phyloP scores from a whole-genome alignment of 345 rosid genomes.

The Isatis tinctoria region DNA sequence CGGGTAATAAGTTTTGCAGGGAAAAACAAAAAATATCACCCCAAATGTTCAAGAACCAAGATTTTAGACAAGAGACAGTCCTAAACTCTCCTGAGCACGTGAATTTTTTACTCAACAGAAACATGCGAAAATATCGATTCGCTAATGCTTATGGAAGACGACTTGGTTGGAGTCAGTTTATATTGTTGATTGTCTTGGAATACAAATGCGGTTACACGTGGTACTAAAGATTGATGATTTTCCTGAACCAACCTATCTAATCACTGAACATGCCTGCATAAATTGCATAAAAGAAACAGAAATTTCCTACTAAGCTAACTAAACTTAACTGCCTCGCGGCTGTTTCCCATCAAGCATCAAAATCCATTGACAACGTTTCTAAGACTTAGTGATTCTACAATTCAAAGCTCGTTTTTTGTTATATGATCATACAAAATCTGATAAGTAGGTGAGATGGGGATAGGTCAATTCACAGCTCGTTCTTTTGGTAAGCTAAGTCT shows the following conservation, averaged over 20 bases:
- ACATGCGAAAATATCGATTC: not conserved
- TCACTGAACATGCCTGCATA: not conserved
- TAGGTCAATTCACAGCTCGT: not conserved
- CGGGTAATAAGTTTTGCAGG: not conserved
- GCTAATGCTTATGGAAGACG: not conserved
- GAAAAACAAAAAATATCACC: not conserved
- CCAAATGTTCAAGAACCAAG: not conserved
- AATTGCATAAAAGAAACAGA: not conserved
- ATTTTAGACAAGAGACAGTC: not conserved
- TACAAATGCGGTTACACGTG: not conserved
- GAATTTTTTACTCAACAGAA: not conserved
- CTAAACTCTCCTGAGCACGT: not conserved
- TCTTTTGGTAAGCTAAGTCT: not conserved
- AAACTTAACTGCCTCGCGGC: not conserved
- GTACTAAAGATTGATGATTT: not conserved
- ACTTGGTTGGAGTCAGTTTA: not conserved
- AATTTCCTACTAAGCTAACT: not conserved
- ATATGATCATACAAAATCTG: not conserved
- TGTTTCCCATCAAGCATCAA: not conserved
- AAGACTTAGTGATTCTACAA: not conserved
- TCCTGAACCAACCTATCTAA: not conserved
- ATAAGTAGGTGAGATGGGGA: not conserved
- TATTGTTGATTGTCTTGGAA: not conserved
- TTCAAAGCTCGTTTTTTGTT: not conserved
- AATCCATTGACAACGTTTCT: not conserved